Base-by-base conservation (phyloP, 2,329 filamentous ascomycete genomes). In the Immersiporthe knoxdaviesiana region DNA sequence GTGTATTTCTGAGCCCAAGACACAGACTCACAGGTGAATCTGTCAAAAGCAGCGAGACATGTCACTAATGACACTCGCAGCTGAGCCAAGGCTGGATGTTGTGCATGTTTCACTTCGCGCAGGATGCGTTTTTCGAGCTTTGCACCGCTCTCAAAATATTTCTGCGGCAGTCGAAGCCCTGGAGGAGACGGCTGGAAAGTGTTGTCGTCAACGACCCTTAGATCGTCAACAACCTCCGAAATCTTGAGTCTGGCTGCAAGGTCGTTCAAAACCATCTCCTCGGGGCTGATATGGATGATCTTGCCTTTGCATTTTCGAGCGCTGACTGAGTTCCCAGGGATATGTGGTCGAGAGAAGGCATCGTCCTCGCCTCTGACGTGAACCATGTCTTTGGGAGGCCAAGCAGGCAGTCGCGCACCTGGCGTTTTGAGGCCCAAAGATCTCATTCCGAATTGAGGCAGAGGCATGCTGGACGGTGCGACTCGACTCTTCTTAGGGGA, bases 1-100 rank as follows among this genome's bases (percentile, higher is more conserved):
- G 92, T 88, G 79, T 98, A 97, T 75, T 98, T 97, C 54, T 95
- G 90, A 1, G 84, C 78, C 96, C 96, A 99, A 11, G 88, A 80
- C 37, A 85, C 80, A 1, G 83, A 84, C 76, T 98, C 95, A 74
- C 92, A 97, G 63, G 85, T 86, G 11, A 90, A 92, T 71, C 82
- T 86, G 77, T 99, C 96, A 75, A 94, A 97, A 0, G 94, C 90
- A 5, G 92, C 94, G 16, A 94, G 82, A 0, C 84, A 84, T 1
- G 83, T 84, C 59, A 84, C 80, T 41, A 97, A 84, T 0, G 84
- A 83, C 2, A 82, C 77, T 74, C 90, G 92, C 1, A 93, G 81
- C 2, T 83, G 82, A 16, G 78, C 74, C 61, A 96, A 78, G 24
- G 88, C 87, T 14, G 90, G 84, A 77, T 94, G 90, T 37, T 72